Evolutionary conservation across 1,284 basidiomycete genomes (phyloP), one percentile per base, ranked within the genome.

Genomic region (Puccinia coronata): DNA sequence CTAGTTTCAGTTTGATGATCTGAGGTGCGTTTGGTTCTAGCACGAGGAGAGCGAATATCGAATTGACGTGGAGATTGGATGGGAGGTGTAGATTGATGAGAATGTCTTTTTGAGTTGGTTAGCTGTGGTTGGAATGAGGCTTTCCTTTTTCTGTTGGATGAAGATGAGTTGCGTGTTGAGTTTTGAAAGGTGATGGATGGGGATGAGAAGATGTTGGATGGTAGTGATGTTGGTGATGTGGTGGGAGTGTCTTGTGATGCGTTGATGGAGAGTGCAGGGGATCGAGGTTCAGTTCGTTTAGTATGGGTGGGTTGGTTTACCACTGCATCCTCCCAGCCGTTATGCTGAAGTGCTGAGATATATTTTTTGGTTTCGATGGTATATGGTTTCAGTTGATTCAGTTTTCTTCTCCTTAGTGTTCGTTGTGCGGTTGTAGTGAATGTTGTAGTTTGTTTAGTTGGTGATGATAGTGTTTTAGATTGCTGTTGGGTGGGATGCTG

Each of bases 291-390:
- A 8, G 34, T 39, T 39, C 61, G 31, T 8, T 39, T 6, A 23
- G 4, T 39, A 20, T 14, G 61, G 36, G 9, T 63, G 1, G 67
- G 67, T 8, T 11, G 6, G 6, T 55, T 57, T 31, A 87, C 86
- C 16, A 87, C 84, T 12, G 87, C 87, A 74, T 87, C 87, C 63
- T 85, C 79, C 87, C 87, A 87, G 43, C 87, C 85, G 82, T 87
- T 87, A 34, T 82, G 82, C n/a, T 85, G 82, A 31, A 87, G 82
- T 4, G 83, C 80, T n/a, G 83, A 82, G 39, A 85, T 84, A 83
- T 87, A 87, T 43, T 79, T 82, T 18, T 84, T 80, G 25, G 85
- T 85, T 78, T 87, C 87, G 70, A 84, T 82, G 1, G 86, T 86
- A 76, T 86, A 87, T 0, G 87, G 87, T 23, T 85, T 85, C 57